Evolutionary conservation across 495 filamentous ascomycete genomes (phyloP), one percentile per base, ranked within the genome.

Genomic region (Tuber brumale): DNA sequence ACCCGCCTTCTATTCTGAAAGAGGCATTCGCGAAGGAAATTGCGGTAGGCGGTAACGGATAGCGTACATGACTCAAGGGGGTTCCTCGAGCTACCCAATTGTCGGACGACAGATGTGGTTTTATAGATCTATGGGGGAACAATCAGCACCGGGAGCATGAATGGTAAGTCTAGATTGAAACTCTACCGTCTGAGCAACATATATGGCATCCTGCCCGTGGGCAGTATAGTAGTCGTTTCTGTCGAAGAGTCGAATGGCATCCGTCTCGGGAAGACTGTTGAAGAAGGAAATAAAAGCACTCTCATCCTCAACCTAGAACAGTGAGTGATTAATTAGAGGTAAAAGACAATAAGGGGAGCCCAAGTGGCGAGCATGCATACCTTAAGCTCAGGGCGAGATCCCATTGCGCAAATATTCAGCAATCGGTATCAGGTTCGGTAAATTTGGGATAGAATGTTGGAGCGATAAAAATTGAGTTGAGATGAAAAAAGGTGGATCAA

Each of bases 281-380:
- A 94, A 99, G 86, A 95, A 97, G 51, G 91, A 91, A 84, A 97
- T 97, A 86, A 99, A 98, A 76, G 94, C 92, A 82, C 90, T 89
- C 87, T 99, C 95, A 84, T 99, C 95, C 81, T 99, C 95, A 79
- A 97, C 92, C 93, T 96, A 77, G 57, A n/a, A 39, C 43, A 44
- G 51, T 37, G 3, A 42, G 4, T 48, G 16, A 70, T 73, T 66
- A 69, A 80, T 72, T 23, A 76, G 46, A 57, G 3, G 73, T 43
- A 70, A 23, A n/a, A 51, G 46, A 66, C 70, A 74, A 5, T 12
- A 18, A 66, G 18, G 18, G 57, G 57, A 10, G 57, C 12, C n/a
- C 66, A 72, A 51, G 61, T 69, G 9, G 37, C 41, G 48, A 73
- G 16, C 12, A n/a, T 37, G 35, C 76, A 76, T 85, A 93, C 93